Evolutionary conservation across 306 rosid genomes (phyloP).

Genomic region (Castanospermum australe): DNA sequence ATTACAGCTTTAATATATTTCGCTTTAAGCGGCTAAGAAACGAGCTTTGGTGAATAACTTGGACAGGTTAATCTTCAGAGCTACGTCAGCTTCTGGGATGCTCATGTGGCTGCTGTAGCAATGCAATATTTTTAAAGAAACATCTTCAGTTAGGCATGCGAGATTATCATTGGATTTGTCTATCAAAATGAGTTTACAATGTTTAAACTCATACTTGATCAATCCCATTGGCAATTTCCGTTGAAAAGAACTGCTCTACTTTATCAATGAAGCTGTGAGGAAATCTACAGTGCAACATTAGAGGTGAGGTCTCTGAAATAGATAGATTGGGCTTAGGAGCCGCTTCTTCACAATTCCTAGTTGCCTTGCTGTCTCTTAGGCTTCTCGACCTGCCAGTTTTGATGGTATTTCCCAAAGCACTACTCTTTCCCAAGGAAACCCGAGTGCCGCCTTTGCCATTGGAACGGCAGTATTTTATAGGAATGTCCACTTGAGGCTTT

Average conservation of each 20-base stretch:
- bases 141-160: conserved; percentile 7
- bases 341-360: conserved; percentile 58
- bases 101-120: conserved; percentile 14
- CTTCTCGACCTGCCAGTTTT: conserved; percentile 62
- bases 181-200: conserved; percentile 16
- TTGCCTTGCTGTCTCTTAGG: conserved; percentile 62
- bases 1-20: conserved; percentile 6
- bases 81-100: conserved; percentile 6
- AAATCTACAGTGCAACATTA: conserved; percentile 76
- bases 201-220: conserved; percentile 37
- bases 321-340: conserved; percentile 50
- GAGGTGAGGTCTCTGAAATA: conserved; percentile 52
- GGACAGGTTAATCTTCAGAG: conserved; percentile 14
- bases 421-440: conserved; percentile 46
- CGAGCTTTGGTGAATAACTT: conserved; percentile 10
- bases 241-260: conserved; percentile 80
- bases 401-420: conserved; percentile 52
- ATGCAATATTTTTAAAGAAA: neutral
- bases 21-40: conserved; percentile 1
- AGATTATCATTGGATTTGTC: neutral
- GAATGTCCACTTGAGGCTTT: conserved; percentile 49
- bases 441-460: conserved; percentile 51
- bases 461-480: conserved; percentile 48
- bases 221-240: conserved; percentile 37
- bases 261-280: conserved; percentile 70